Base-by-base conservation (phyloP, 1,284 basidiomycete species). In the Volvariella surrecta region DNA sequence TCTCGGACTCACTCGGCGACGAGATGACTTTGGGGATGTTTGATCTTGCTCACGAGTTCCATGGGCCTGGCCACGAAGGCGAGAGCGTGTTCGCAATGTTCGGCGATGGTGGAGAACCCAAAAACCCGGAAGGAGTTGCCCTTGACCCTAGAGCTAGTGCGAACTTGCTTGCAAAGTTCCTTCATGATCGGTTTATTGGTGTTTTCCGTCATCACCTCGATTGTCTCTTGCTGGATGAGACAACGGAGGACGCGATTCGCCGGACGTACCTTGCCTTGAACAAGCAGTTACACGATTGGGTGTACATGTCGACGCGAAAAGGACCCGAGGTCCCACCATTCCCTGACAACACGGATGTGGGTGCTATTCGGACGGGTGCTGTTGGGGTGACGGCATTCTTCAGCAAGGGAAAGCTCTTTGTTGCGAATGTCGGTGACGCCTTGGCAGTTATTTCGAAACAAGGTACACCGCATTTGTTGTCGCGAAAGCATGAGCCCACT, bases 51-150 rank as follows among this genome's bases (percentile, higher is more conserved):
- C 79, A 92, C 16, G 76, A 88, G 50, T 97, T 95, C 66, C 79
- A 88, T 7, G 82, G 79, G 28, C n/a, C 8, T 4, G 6, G 24
- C 6, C 68, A 71, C 45, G 73, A 79, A 37, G 76, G 83, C 54
- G 89, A 96, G 62, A 91, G 89, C n/a, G 69, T 99, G 19, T 95
- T 99, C 56, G 96, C 93, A 15, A 90, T 99, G 77, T 98, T 99
- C 60, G 94, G 91, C 22, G 75, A 82, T 1, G 24, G 24, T 28
- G 71, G 82, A 2, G 75, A 82, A 2, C 70, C 70, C n/a, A 73
- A 62, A 37, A 28, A 28, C 24, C 51, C 57, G 4, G 48, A 67
- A 16, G 58, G 58, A 3, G 58, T 60, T 2, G 63, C 63, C 4
- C 6, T 28, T 6, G 24, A 11, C 11, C 24, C 24, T 6, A n/a